phyloP scores from a whole-genome alignment of 176 grass and related monocot species.

The Cocos nucifera region DNA sequence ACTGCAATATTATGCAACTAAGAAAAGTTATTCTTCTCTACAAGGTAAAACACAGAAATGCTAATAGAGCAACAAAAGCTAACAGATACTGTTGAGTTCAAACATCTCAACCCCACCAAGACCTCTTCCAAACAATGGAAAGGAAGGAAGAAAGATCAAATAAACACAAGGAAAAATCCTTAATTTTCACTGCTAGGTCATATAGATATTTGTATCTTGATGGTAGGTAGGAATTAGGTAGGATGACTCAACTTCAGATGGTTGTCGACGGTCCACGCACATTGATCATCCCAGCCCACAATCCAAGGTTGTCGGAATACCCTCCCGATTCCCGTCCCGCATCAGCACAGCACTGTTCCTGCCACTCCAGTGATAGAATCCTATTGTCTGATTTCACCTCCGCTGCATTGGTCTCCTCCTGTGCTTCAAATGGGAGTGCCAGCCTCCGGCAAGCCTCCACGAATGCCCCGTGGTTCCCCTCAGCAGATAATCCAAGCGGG shows the following conservation, averaged over 20 bases:
- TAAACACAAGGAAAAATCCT: conserved; percentile 9
- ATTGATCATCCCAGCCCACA: conserved; percentile 67
- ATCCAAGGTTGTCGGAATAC: conserved; percentile 32
- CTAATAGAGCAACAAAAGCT: no score
- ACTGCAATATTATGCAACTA: no score
- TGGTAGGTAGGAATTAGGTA: conserved; percentile 17
- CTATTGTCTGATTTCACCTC: conserved; percentile 27
- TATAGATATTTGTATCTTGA: no score
- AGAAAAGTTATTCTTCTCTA: no score
- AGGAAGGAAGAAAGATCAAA: background rate
- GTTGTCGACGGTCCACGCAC: conserved; percentile 45
- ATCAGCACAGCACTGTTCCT: conserved; percentile 36
- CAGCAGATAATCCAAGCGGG: background rate
- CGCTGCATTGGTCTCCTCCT: conserved; percentile 14
- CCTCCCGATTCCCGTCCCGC: conserved; percentile 32
- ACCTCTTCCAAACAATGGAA: no score
- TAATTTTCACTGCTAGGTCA: no score
- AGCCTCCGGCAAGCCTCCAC: conserved; percentile 16
- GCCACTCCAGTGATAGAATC: conserved; percentile 61
- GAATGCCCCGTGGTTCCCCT: conserved; percentile 1
- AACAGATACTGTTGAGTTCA: no score
- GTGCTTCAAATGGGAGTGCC: conserved; percentile 23
- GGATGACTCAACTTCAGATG: conserved; percentile 39
- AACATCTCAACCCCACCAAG: no score
- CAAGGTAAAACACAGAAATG: no score